Percentiles rank a stretch among this genome's conserved stretches.
These are phyloP conservation scores for Agrocybe praecox DNA, from an alignment of 768 basidiomycete genomes.

Conservation along the genomic window DNA sequence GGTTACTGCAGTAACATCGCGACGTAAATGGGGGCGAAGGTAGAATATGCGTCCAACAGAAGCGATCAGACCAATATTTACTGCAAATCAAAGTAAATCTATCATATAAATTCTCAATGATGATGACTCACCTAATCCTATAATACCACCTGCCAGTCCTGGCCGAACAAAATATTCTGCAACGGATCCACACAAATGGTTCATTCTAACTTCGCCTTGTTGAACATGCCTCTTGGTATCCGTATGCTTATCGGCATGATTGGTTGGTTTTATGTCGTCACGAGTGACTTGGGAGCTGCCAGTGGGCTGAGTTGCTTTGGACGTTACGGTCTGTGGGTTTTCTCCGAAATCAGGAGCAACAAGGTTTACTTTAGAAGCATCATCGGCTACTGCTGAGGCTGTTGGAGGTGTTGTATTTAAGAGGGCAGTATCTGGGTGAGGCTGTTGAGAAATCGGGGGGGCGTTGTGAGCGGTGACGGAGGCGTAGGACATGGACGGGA, in stretches of 20 bases:
- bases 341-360: constrained; percentile 52
- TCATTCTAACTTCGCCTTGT: constrained; percentile 52
- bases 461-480: constrained; percentile 63
- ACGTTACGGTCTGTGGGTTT: constrained; percentile 41
- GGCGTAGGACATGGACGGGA: constrained; percentile 85
- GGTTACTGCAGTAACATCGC: constrained; percentile 55
- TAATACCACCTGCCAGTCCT: constrained; percentile 69
- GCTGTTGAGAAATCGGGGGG: constrained; percentile 51
- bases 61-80: constrained; percentile 71
- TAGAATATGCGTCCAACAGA: constrained; percentile 68
- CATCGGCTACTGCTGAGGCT: constrained; percentile 42
- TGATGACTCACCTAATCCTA: constrained; percentile 60
- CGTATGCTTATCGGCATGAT: background rate
- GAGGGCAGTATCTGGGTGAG: constrained; percentile 65
- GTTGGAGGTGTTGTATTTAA: constrained; percentile 52
- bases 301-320: constrained; percentile 12
- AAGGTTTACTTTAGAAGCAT: constrained; percentile 56
- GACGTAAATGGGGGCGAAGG: constrained; percentile 58
- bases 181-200: constrained; percentile 51
- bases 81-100: constrained; percentile 41
- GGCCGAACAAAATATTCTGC: constrained; percentile 64
- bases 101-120: too few relatives aligned
- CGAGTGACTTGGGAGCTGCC: too few relatives aligned
- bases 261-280: too few relatives aligned
- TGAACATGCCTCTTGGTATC: constrained; percentile 33